Evolutionary conservation across 2,329 filamentous ascomycete species (phyloP), one percentile per base, ranked within the genome.

Genomic region (Trichoderma guizhouense): DNA sequence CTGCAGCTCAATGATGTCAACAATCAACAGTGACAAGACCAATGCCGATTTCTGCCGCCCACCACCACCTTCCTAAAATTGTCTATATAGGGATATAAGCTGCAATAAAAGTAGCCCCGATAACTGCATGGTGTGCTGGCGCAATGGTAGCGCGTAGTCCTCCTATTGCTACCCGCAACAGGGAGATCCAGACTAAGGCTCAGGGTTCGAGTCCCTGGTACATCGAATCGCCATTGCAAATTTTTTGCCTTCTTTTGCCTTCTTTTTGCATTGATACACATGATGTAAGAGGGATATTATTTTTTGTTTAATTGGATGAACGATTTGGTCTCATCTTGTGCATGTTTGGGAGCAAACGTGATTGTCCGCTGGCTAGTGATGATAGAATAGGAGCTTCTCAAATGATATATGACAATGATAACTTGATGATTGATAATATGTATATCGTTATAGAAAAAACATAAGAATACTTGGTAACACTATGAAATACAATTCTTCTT

Each of bases 91-190:
- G 2, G 0, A 26, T 69, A 69, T 69, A 69, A 34, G 9, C 1
- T 2, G 3, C 1, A 28, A 47, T 58, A 53, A 69, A 30, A 51
- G 14, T 12, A n/a, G n/a, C 68, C 68, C 68, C 68, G 68, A 64
- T 70, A 71, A 65, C 69, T 66, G 61, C 53, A 69, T 65, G 71
- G 71, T 61, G 71, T 72, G 71, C 71, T 72, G 71, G 71, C 71
- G 71, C 71, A 72, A 72, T 72, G 71, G 71, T 72, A 72, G 71
- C 71, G 71, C 71, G 71, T 69, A 72, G 71, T 70, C 71, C 71
- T 72, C 71, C 71, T 72, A 72, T 72, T 72, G 61, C 39, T 57
- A 63, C 32, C 58, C 43, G 55, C 64, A 68, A 61, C 30, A 43
- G 51, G 58, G 57, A 47, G 65, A 63, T 72, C 57, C 53, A 72